Conservation (phyloP, 2,329 filamentous ascomycete genomes). For the Mycosphaerelloides madeirae region DNA sequence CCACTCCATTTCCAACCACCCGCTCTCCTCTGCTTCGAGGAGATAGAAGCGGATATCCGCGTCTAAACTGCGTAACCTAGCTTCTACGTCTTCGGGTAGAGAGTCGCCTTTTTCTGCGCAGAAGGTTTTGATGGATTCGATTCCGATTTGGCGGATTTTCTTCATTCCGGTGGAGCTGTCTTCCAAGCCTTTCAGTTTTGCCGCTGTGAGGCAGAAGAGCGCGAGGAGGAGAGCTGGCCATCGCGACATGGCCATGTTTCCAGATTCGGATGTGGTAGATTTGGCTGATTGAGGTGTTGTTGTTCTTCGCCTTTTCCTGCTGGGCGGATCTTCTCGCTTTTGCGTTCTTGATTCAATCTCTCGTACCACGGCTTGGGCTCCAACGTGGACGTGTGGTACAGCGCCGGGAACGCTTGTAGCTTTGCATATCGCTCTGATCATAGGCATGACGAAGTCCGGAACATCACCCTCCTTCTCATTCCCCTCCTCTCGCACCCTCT, state of each 20-base stretch:
- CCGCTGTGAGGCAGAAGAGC: constrained; percentile 10
- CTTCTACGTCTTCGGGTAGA: constrained; percentile 6
- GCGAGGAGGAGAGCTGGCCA: constrained; percentile 19
- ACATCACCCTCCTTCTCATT: constrained; percentile 2
- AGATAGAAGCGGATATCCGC: constrained; percentile 16
- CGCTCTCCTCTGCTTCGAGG: constrained; percentile 19
- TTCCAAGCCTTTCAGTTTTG: constrained; percentile 11
- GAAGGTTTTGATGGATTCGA: constrained; percentile 6
- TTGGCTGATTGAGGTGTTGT: constrained; percentile 10
- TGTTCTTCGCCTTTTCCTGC: constrained; percentile 9
- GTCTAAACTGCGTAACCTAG: constrained; percentile 7
- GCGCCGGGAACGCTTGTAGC: constrained; percentile 14
- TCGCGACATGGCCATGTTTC: constrained; percentile 5
- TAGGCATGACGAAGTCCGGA: constrained; percentile 12
- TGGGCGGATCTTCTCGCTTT: constrained; percentile 3
- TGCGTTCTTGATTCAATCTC: constrained; percentile 7
- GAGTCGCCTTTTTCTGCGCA: background rate
- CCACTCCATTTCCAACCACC: constrained; percentile 26
- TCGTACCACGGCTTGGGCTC: constrained; percentile 14
- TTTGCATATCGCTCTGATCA: constrained; percentile 52
- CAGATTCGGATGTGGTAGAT: background rate
- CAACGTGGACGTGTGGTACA: constrained; percentile 21
- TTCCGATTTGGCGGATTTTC: constrained; percentile 4
- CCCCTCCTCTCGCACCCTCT: background rate
- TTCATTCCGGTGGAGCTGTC: constrained; percentile 5